Base-by-base conservation (phyloP, 2,329 filamentous ascomycete species). In the Aureobasidium subglaciale region DNA sequence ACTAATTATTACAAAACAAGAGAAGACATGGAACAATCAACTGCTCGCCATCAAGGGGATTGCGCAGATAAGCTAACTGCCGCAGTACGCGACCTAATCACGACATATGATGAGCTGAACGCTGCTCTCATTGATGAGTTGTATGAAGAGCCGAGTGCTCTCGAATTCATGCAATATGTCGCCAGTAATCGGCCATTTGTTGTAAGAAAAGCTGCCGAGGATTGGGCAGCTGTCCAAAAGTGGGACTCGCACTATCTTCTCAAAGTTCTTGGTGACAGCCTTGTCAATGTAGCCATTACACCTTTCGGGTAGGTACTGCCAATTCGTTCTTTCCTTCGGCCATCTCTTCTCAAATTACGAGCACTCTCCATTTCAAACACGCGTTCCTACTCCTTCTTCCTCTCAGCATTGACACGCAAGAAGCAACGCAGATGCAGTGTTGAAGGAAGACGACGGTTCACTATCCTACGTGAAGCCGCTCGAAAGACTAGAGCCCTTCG, bases 151-250 rank as follows among this genome's bases (percentile, higher is more conserved):
- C 88, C 88, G 4, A 87, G 84, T 25, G 80, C 88, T 0, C 78
- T 93, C 5, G 85, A 91, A 65, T 92, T 92, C 67, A 86, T 90
- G 83, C 81, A 86, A 63, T 86, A 83, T 68, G 87, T 91, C 18
- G 78, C 85, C 15, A 78, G 75, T 32, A 93, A 92, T 66, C 79
- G 82, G 1, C 88, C 88, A 0, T 91, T 92, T 62, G 80, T 92
- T 2, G 73, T 91, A 25, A 78, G 85, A 34, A 73, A 77, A 8
- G 86, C 78, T 3, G 86, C 86, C 1, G 65, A 65, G 0, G 69
- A 76, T 32, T 92, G 87, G 86, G 71, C 73, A 35, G 86, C 88
- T 0, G 75, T 75, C 3, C 73, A 70, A 55, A 74, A 70, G 49
- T 93, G 88, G 88, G 78, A 79, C 58, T 76, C 78, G 2, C 65